Conservation (phyloP, 805 yeast species). For the Wickerhamiella dianesei region DNA sequence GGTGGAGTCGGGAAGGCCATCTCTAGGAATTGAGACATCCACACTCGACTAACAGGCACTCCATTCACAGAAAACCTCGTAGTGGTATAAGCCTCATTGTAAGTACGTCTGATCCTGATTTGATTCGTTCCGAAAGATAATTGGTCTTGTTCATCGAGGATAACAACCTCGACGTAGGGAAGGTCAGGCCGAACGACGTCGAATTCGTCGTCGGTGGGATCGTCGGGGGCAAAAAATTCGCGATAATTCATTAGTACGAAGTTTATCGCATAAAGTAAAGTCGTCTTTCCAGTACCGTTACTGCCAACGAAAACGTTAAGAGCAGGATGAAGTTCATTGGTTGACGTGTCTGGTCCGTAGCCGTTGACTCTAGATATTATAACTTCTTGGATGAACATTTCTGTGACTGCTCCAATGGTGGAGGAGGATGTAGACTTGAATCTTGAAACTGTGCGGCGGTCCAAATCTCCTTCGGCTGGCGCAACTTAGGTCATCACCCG, state of each 20-base stretch:
- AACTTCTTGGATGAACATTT: constrained; percentile 33
- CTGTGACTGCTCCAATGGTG: too few species aligned
- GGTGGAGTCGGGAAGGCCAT: too few species aligned
- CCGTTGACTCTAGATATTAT: constrained; percentile 88
- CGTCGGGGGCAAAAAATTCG: constrained; percentile 25
- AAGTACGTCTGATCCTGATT: constrained; percentile 51
- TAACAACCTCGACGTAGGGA: constrained; percentile 27
- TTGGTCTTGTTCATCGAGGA: constrained; percentile 80
- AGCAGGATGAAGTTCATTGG: constrained; percentile 60
- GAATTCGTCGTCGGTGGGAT: constrained; percentile 32
- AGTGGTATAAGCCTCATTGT: too few species aligned
- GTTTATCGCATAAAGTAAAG: constrained; percentile 86
- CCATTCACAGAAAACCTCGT: too few species aligned
- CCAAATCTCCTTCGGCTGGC: too few species aligned
- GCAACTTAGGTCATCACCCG: too few species aligned
- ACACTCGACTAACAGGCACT: too few species aligned
- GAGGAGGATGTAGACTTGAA: too few species aligned
- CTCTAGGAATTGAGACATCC: too few species aligned
- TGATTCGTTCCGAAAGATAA: constrained; percentile 57
- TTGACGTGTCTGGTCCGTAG: constrained; percentile 66
- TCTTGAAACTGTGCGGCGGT: too few species aligned
- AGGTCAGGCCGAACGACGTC: constrained; percentile 23
- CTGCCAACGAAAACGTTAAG: constrained; percentile 56
- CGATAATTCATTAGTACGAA: constrained; percentile 51
- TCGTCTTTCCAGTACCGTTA: constrained; percentile 64